A percentile compares a stretch with the other conserved stretches of the same genome.
These are phyloP conservation scores for Cordyceps militaris DNA, from an alignment of 2,329 filamentous ascomycete genomes.

Conservation along the genomic window DNA sequence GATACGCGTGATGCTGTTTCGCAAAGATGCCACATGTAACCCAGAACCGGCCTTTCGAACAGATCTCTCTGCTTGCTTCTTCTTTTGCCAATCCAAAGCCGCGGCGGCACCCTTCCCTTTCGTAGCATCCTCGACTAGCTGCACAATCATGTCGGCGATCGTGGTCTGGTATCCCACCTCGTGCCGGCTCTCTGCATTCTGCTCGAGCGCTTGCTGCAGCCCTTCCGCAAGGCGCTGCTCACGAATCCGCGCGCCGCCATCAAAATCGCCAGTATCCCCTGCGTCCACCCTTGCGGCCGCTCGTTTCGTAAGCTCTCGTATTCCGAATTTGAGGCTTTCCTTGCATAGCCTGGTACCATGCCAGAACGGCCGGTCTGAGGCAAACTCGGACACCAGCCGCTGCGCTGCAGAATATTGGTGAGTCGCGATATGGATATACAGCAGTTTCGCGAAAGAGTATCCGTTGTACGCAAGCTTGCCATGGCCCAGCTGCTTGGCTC, in stretches of 20 bases:
- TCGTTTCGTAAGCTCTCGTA: constrained; percentile 27
- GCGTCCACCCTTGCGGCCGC: constrained; percentile 13
- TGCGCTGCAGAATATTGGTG: constrained; percentile 25
- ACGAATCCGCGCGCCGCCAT: neutral
- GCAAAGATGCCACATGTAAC: neutral
- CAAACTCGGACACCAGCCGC: constrained; percentile 26
- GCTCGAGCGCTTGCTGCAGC: constrained; percentile 21
- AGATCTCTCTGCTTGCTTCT: neutral
- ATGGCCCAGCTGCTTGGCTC: constrained; percentile 30
- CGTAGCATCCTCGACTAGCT: constrained; percentile 10
- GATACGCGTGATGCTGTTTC: neutral
- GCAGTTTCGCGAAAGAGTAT: constrained; percentile 32
- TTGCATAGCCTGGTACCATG: constrained; percentile 31
- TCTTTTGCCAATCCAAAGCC: constrained; percentile 3
- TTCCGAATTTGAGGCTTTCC: constrained; percentile 31
- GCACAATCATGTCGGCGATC: constrained; percentile 19
- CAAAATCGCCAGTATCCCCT: neutral
- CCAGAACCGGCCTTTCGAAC: neutral
- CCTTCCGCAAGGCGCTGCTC: constrained; percentile 14
- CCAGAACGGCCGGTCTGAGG: constrained; percentile 28
- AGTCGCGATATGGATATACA: constrained; percentile 27
- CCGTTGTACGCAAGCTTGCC: constrained; percentile 30
- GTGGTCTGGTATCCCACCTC: constrained; percentile 15
- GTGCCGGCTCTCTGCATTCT: constrained; percentile 20
- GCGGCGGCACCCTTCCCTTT: neutral